Evolutionary conservation across 2,329 filamentous ascomycete species (phyloP).

Genomic region (Rhinocladiella mackenziei): DNA sequence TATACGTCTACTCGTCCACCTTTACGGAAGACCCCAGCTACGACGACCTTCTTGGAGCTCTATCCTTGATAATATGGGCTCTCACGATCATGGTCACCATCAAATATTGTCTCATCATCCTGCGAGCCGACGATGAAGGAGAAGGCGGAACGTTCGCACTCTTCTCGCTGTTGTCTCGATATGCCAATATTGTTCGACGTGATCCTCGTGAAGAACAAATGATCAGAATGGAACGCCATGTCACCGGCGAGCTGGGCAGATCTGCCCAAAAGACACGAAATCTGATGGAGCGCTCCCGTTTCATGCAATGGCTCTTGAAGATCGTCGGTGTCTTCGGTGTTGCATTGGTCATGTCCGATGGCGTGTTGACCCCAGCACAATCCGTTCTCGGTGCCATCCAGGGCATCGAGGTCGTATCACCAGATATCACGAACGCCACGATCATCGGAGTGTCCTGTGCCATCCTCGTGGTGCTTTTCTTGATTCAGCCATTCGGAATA

Average conservation of each 20-base stretch:
- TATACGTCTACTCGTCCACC: conserved; percentile 56
- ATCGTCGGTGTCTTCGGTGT: conserved; percentile 52
- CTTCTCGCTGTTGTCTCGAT: conserved; percentile 51
- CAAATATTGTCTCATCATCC: conserved; percentile 54
- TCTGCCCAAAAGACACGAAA: conserved; percentile 44
- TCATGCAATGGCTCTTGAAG: conserved; percentile 48
- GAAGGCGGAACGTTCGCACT: conserved; percentile 56
- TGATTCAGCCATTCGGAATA: conserved; percentile 54
- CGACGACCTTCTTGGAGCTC: conserved; percentile 50
- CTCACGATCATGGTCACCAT: conserved; percentile 55
- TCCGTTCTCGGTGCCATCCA: conserved; percentile 56
- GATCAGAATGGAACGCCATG: conserved; percentile 46
- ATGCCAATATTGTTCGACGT: conserved; percentile 51
- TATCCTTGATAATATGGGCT: conserved; percentile 55
- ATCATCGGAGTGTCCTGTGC: conserved; percentile 51
- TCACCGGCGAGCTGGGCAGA: conserved; percentile 43
- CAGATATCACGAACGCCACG: conserved; percentile 44
- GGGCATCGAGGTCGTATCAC: conserved; percentile 48
- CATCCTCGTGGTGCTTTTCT: conserved; percentile 52
- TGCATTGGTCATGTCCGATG: conserved; percentile 54
- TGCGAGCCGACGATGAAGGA: conserved; percentile 54
- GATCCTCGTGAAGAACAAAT: conserved; percentile 49
- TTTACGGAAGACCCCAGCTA: conserved; percentile 45
- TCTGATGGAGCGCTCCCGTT: conserved; percentile 45
- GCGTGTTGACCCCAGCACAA: conserved; percentile 55